Base-by-base conservation (phyloP, 371 early-diverging fungal species). In the Rhizopus sp. region DNA sequence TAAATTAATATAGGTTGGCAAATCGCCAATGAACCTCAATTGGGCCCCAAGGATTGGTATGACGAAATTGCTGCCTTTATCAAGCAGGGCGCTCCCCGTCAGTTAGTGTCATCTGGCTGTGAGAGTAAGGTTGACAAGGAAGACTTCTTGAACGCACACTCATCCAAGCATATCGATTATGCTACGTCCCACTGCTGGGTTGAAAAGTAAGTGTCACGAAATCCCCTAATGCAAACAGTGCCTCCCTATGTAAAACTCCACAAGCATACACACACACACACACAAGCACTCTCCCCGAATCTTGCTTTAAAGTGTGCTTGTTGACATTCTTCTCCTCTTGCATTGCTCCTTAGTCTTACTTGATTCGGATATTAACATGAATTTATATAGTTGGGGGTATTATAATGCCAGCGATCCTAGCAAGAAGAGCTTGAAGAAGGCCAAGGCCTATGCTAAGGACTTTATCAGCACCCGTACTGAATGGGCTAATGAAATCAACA, bases 121-220 rank as follows among this genome's bases (percentile, higher is more conserved):
- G 85, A 85, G 70, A 66, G 75, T 16, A 82, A 80, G 50, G 39
- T 71, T 35, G 84, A 81, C 15, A 44, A 64, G 40, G 59, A 39
- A 3, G 80, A 78, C 57, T 85, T 85, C 53, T 49, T 69, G 34
- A 69, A 74, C 62, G 77, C 73, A n/a, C 82, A 84, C 55, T 39
- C 58, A 8, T 52, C 61, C 17, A 41, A 59, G 7, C 40, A 58
- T 34, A 73, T 85, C 38, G 85, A 85, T 53, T 85, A 82, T 51
- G 64, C 79, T 16, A 80, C 78, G 13, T 74, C 70, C 54, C 85
- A 85, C 55, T 61, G 71, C 45, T 85, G 85, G 85, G 85, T 78
- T 29, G 80, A 82, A 72, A 79, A 81, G 75, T 77, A 72, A 61
- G 72, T 50, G 15, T 53, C 23, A 23, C 23, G 23, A 23, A 23